Percentiles rank a stretch among this genome's conserved stretches.
Evolutionary conservation across 441 rosid species (phyloP).

Genomic region (Biscutella laevigata): DNA sequence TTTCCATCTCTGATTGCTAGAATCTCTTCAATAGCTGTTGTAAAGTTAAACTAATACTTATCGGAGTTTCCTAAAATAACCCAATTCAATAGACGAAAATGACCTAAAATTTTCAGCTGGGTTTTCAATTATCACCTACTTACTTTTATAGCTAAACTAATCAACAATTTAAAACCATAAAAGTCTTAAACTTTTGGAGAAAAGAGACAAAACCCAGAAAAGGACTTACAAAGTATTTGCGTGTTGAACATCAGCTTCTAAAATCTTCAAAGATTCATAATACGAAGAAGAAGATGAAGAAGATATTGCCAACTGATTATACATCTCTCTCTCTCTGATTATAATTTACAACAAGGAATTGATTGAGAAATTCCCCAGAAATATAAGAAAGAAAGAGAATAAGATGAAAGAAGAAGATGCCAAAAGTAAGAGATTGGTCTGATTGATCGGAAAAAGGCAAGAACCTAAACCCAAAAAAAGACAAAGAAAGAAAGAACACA

Average conservation of each 20-base stretch:
- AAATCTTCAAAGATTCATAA: slow-evolving; percentile 65
- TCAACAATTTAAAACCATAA: not conserved
- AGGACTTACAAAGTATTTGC: slow-evolving; percentile 77
- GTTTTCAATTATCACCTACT: slow-evolving; percentile 7
- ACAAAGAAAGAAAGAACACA: slow-evolving; percentile 15
- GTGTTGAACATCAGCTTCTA: slow-evolving; percentile 85
- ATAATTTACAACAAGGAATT: slow-evolving; percentile 4
- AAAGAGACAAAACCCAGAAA: slow-evolving; percentile 22
- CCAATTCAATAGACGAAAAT: slow-evolving; percentile 5
- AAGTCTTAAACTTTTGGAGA: slow-evolving; percentile 16
- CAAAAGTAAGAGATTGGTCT: slow-evolving; percentile 26
- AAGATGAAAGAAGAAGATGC: slow-evolving; percentile 21
- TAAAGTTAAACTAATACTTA: not conserved
- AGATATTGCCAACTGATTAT: slow-evolving; percentile 25
- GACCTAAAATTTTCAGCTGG: slow-evolving; percentile 7
- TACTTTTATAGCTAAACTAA: slow-evolving; percentile 18
- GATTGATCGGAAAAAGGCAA: slow-evolving; percentile 36
- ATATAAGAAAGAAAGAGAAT: slow-evolving; percentile 10
- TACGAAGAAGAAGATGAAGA: slow-evolving; percentile 34
- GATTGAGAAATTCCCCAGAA: not conserved
- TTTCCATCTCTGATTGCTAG: not conserved
- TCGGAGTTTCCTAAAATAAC: slow-evolving; percentile 19
- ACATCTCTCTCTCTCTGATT: slow-evolving; percentile 23
- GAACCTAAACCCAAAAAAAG: slow-evolving; percentile 22
- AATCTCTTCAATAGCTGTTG: not conserved